Conservation (phyloP, 2,329 filamentous ascomycete genomes). For the Alternaria panax region DNA sequence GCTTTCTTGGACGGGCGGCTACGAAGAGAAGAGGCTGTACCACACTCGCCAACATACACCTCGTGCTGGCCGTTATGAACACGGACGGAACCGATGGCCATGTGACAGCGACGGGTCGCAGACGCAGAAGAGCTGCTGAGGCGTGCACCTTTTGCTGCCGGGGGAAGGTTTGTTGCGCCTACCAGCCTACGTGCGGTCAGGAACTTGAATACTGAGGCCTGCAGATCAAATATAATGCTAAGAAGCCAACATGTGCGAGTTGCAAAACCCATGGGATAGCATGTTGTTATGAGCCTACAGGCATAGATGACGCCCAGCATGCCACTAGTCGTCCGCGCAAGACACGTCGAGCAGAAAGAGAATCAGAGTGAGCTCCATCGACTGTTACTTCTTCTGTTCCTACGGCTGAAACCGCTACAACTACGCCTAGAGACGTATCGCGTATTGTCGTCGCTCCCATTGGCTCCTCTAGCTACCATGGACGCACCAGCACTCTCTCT, state of each 20-base stretch:
- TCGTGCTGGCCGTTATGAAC: slow-evolving; percentile 1
- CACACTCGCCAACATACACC: neutral
- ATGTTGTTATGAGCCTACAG: slow-evolving; percentile 53
- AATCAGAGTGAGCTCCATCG: neutral
- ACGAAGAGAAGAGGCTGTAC: no score
- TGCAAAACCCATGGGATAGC: slow-evolving; percentile 56
- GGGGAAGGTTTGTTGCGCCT: slow-evolving; percentile 46
- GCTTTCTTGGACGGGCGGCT: no score
- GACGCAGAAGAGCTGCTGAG: slow-evolving; percentile 35
- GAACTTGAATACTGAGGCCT: slow-evolving; percentile 18
- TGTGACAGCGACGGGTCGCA: slow-evolving; percentile 16
- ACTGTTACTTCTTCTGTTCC: neutral
- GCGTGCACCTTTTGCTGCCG: slow-evolving; percentile 51
- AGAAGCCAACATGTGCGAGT: slow-evolving; percentile 56
- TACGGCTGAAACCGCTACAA: neutral
- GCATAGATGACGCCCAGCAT: slow-evolving; percentile 33
- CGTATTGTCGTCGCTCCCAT: slow-evolving; percentile 53
- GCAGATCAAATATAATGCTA: slow-evolving; percentile 59
- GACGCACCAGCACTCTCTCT: slow-evolving; percentile 58
- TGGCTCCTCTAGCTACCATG: slow-evolving; percentile 56
- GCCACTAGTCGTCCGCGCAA: slow-evolving; percentile 26
- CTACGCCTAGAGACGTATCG: slow-evolving; percentile 42
- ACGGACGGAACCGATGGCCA: slow-evolving; percentile 4
- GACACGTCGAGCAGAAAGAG: slow-evolving; percentile 19
- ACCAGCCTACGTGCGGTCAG: neutral